These are phyloP conservation scores for Lathyrus aphaca DNA, from an alignment of 306 rosid genomes.

Conservation along the genomic window DNA sequence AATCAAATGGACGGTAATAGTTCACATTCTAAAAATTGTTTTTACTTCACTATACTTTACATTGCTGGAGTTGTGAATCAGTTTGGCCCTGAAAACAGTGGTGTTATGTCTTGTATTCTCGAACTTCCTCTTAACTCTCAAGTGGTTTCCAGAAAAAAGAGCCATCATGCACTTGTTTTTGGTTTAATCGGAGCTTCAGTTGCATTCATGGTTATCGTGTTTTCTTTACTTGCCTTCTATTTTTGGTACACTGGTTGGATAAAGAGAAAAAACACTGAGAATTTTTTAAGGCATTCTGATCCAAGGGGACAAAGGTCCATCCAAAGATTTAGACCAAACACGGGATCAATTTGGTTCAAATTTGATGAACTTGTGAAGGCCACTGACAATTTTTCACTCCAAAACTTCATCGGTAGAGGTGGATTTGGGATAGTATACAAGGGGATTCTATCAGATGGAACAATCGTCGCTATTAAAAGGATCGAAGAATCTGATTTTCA, in stretches of 20 bases:
- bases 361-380: slow-evolving; percentile 81
- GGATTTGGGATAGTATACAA: slow-evolving; percentile 86
- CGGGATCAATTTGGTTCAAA: slow-evolving; percentile 77
- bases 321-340: slow-evolving; percentile 62
- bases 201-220: slow-evolving; percentile 41
- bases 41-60: slow-evolving; percentile 61
- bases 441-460: slow-evolving; percentile 72
- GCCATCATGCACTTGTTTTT: slow-evolving; percentile 52
- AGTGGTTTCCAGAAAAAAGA: slow-evolving; percentile 37
- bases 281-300: slow-evolving; percentile 41
- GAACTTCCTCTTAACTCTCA: slow-evolving; percentile 41
- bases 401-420: slow-evolving; percentile 83
- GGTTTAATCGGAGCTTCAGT: slow-evolving; percentile 60
- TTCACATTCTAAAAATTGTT: slow-evolving; percentile 67
- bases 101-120: slow-evolving; percentile 59
- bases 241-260: slow-evolving; percentile 54
- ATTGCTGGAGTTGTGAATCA: slow-evolving; percentile 77
- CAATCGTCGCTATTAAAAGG: slow-evolving; percentile 74
- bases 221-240: slow-evolving; percentile 57
- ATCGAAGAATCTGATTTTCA: slow-evolving; percentile 72
- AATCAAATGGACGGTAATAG: slow-evolving; percentile 58
- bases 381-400: slow-evolving; percentile 67
- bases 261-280: slow-evolving; percentile 29
- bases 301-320: slow-evolving; percentile 53
- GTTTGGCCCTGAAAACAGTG: slow-evolving; percentile 66